Conservation (phyloP, 1,139 yeast species). For the Suhomyces maxii region DNA sequence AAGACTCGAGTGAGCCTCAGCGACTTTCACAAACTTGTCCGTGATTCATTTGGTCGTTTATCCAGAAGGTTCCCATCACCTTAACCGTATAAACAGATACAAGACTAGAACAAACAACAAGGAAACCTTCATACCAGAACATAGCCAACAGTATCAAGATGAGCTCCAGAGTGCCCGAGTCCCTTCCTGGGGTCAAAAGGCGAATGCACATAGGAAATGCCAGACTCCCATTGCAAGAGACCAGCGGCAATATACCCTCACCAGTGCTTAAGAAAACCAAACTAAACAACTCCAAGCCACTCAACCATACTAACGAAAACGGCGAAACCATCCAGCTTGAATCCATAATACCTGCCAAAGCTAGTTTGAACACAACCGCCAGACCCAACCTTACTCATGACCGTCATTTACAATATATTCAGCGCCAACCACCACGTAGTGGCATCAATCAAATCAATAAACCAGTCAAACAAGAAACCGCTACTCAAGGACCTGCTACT, state of each 20-base stretch:
- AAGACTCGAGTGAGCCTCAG: not conserved
- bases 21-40: not conserved
- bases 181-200: slow-evolving; percentile 10
- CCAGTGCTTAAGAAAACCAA: slow-evolving; percentile 37
- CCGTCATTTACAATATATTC: not conserved
- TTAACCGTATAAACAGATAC: not conserved
- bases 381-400: slow-evolving; percentile 1
- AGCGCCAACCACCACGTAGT: slow-evolving; percentile 4
- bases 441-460: slow-evolving; percentile 9
- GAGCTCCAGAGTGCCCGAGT: slow-evolving; percentile 6
- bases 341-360: not conserved
- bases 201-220: slow-evolving; percentile 16
- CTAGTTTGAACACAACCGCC: slow-evolving; percentile 2
- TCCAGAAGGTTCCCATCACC: not conserved
- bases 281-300: slow-evolving; percentile 13
- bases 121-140: not conserved
- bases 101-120: not conserved
- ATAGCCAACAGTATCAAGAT: not conserved
- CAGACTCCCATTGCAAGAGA: slow-evolving; percentile 46
- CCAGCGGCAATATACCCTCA: slow-evolving; percentile 43
- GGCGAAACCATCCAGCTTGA: not conserved
- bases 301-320: not conserved
- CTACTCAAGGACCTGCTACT: not conserved
- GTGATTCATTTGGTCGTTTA: too few species aligned
- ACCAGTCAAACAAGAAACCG: slow-evolving; percentile 5